Evolutionary conservation across 805 yeast genomes (phyloP).

Genomic region (Maudiozyma bulderi): DNA sequence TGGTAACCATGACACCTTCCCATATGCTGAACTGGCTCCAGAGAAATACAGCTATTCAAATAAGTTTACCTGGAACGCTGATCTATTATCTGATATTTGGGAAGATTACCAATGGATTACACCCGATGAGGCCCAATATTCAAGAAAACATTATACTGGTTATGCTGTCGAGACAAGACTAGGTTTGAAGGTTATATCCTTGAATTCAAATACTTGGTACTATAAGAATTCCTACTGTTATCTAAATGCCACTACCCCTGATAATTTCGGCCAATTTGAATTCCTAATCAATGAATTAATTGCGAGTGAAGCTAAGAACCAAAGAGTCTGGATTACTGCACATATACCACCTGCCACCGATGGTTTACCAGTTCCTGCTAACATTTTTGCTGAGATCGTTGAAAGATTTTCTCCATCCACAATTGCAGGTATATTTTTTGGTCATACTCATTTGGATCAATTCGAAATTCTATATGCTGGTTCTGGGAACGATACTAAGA

Average conservation of each 20-base stretch:
- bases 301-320: not conserved
- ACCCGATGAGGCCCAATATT: not conserved
- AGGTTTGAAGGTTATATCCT: not conserved
- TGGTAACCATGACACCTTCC: not conserved
- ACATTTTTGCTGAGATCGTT: not conserved
- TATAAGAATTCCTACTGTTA: not conserved
- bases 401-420: not conserved
- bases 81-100: not conserved
- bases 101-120: not conserved
- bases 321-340: not conserved
- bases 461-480: not conserved
- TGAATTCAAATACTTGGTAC: not conserved
- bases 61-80: not conserved
- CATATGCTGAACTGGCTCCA: not conserved
- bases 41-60: not conserved
- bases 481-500: not conserved
- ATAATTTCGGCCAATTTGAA: not conserved
- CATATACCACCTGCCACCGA: not conserved
- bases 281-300: not conserved
- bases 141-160: not conserved
- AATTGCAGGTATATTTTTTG: not conserved
- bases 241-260: not conserved
- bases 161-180: not conserved
- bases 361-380: not conserved
- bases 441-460: not conserved